Percentiles rank a stretch among this genome's conserved stretches.
These are phyloP conservation scores for Immersiporthe knoxdaviesiana DNA, from an alignment of 2,329 filamentous ascomycete genomes.

Conservation along the genomic window DNA sequence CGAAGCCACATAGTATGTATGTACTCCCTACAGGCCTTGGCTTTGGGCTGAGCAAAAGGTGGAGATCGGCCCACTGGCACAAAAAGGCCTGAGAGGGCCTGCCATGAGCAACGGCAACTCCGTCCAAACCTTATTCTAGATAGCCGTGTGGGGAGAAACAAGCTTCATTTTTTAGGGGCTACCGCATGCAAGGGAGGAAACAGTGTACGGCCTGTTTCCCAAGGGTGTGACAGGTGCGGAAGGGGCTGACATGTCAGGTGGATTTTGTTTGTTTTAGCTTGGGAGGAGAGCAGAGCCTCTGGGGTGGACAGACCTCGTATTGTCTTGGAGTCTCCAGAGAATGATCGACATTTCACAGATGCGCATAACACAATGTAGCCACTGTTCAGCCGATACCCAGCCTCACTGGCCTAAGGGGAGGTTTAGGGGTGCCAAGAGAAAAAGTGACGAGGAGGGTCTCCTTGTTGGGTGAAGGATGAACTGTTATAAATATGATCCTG, in stretches of 20 bases:
- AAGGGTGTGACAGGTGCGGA: neutral
- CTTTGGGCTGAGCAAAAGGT: conserved; percentile 5
- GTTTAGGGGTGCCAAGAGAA: neutral
- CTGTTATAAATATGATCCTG: neutral
- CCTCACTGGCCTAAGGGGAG: neutral
- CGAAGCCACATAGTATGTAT: neutral
- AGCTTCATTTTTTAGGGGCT: conserved; percentile 9
- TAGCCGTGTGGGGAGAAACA: conserved; percentile 12
- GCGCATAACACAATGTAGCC: neutral
- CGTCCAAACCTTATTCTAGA: conserved; percentile 11
- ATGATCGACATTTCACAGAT: neutral
- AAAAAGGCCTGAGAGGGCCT: no score
- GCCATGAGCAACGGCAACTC: neutral
- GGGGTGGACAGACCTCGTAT: neutral
- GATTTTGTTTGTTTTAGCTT: no score
- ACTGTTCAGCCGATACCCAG: neutral
- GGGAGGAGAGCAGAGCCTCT: neutral
- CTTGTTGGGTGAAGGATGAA: neutral
- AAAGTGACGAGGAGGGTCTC: neutral
- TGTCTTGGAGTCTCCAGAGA: neutral
- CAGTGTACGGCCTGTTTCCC: neutral
- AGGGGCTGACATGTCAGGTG: neutral
- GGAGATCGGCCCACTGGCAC: neutral
- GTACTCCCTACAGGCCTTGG: neutral
- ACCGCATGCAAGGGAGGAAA: neutral